Base-by-base conservation (phyloP, 163 green algal genomes). In the Prototheca wickerhamii region DNA sequence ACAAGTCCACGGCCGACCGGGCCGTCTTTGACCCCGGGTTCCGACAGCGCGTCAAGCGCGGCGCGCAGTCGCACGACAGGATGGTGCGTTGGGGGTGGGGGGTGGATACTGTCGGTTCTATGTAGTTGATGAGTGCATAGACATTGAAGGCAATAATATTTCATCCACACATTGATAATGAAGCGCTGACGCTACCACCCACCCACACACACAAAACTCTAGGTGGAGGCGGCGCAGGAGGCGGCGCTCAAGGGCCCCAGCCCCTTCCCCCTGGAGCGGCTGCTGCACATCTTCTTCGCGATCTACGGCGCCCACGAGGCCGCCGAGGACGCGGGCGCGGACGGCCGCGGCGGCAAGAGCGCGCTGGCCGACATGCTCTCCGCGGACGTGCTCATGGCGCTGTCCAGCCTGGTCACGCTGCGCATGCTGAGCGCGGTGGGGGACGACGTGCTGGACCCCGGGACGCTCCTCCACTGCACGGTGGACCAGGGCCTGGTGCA, bases 281-380 rank as follows among this genome's bases (percentile, higher is more conserved):
- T 85, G 56, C 69, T 88, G 31, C 66, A 76, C 44, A 76, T 84
- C 30, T 86, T 82, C 65, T 83, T 65, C 40, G 63, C 71, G 25
- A 29, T 84, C 10, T 76, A 59, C 28, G 50, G 34, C 4, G 34
- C 63, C 30, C 56, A 66, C 57, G 49, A 64, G 40, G 58, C 28
- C 20, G 62, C 61, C 18, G 63, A 79, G 23, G 63, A 60, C 49
- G 65, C 43, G 56, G 63, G 61, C 29, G 32, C 21, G 42, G 54
- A 21, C 59, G 60, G 57, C 29, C 40, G 3, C 4, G 1, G 18
- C 50, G 31, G 7, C 44, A 23, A 3, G 60, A 17, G 26, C 15
- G n/a, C 57, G 67, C 30, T 43, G 28, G 26, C 55, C 28, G 42
- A 69, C 17, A 43, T 70, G 55, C 66, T 76, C 44, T 63, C 34